Evolutionary conservation across 495 filamentous ascomycete species (phyloP).

Genomic region (Amorphotheca resinae): DNA sequence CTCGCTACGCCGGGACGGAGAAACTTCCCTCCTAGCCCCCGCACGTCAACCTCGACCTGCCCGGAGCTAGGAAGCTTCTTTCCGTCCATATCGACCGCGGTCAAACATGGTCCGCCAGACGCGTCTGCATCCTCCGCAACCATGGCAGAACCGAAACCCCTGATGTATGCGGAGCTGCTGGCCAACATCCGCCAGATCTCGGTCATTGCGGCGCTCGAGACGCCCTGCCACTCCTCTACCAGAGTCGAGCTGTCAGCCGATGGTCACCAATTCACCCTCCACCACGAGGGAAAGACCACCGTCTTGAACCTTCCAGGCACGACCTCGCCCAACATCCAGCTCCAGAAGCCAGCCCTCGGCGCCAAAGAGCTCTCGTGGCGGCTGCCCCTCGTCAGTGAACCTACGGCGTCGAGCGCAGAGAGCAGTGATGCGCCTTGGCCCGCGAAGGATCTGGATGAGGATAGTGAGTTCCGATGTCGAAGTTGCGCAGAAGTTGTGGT

Average conservation of each 20-base stretch:
- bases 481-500: constrained; percentile 41
- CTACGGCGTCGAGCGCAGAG: constrained; percentile 23
- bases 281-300: constrained; percentile 39
- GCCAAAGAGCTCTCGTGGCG: constrained; percentile 52
- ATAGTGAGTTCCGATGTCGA: constrained; percentile 50
- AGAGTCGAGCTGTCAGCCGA: constrained; percentile 37
- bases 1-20: too few species aligned
- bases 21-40: too few species aligned
- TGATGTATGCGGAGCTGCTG: constrained; percentile 77
- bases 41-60: too few species aligned
- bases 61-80: too few species aligned
- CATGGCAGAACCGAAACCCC: constrained; percentile 26
- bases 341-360: constrained; percentile 25
- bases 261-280: constrained; percentile 35
- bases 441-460: constrained; percentile 44
- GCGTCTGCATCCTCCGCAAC: background rate
- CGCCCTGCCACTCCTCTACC: constrained; percentile 32
- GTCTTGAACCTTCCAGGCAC: constrained; percentile 54
- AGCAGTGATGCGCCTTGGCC: constrained; percentile 54
- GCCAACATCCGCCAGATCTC: constrained; percentile 78
- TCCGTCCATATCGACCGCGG: too few species aligned
- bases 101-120: too few species aligned
- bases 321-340: constrained; percentile 25
- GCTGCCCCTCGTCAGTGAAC: constrained; percentile 39
- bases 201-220: constrained; percentile 53